A percentile compares a stretch with the other conserved stretches of the same genome.
These are phyloP conservation scores for Leptographium lundbergii DNA, from an alignment of 2,329 filamentous ascomycete genomes.

Conservation along the genomic window DNA sequence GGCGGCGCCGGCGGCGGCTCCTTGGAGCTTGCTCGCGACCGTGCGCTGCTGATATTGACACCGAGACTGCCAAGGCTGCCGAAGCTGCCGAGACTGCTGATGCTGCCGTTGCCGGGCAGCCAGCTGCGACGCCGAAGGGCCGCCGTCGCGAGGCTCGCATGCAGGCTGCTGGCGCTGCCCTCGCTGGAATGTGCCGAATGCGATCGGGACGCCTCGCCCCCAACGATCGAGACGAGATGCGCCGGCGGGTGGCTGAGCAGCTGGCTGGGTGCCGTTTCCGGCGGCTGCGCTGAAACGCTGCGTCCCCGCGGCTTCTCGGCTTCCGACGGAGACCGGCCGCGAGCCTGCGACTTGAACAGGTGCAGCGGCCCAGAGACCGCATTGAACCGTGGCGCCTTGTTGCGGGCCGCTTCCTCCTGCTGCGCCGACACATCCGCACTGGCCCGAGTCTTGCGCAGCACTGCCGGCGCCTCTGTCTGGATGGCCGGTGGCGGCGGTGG, in stretches of 20 bases:
- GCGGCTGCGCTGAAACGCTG: constrained; percentile 35
- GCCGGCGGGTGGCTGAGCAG: constrained; percentile 14
- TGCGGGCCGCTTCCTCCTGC: neutral
- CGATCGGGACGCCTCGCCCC: constrained; percentile 17
- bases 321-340: constrained; percentile 22
- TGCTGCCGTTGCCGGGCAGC: constrained; percentile 29
- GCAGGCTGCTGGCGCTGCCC: constrained; percentile 29
- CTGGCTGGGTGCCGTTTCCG: neutral
- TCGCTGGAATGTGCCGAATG: constrained; percentile 23
- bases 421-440: neutral
- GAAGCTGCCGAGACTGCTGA: neutral
- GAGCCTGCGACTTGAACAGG: neutral
- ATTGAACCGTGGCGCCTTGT: constrained; percentile 1
- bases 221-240: constrained; percentile 17
- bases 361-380: neutral
- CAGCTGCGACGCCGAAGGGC: constrained; percentile 38
- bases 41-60: constrained; percentile 8
- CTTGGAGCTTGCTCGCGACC: constrained; percentile 38
- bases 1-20: constrained; percentile 14
- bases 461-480: neutral
- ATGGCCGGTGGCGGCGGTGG: neutral
- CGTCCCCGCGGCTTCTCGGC: constrained; percentile 22
- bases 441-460: neutral
- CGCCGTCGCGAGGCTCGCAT: constrained; percentile 19
- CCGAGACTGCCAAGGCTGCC: neutral